Conservation (phyloP, 768 basidiomycete species). For the Mycena epipterygia region DNA sequence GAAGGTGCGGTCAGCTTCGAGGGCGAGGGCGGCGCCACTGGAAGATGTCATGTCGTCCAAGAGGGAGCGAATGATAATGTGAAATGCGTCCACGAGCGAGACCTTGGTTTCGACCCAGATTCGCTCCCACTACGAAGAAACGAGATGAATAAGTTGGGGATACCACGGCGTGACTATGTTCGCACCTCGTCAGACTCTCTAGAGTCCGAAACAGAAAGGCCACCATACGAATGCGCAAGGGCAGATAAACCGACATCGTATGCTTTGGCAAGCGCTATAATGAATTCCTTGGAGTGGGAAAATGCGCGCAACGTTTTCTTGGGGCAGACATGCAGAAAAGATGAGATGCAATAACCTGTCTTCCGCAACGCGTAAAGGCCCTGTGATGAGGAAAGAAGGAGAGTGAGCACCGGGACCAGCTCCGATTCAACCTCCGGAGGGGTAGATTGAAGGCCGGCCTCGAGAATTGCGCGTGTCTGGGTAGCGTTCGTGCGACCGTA, state of each 20-base stretch:
- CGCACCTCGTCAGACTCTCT: conserved; percentile 40
- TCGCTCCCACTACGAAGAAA: conserved; percentile 72
- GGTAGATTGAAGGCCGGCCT: conserved; percentile 51
- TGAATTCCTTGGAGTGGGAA: conserved; percentile 63
- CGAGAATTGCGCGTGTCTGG: conserved; percentile 61
- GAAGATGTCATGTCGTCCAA: conserved; percentile 61
- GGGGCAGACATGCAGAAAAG: conserved; percentile 67
- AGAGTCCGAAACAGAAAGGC: conserved; percentile 51
- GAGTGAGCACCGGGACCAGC: conserved; percentile 70
- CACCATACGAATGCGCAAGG: conserved; percentile 74
- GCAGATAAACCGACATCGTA: conserved; percentile 72
- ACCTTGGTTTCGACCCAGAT: conserved; percentile 84
- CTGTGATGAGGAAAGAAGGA: conserved; percentile 59
- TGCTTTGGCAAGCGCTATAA: conserved; percentile 67
- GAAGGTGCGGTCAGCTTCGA: conserved; percentile 67
- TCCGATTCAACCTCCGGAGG: conserved; percentile 54
- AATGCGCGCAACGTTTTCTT: conserved; percentile 65
- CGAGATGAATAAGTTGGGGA: not conserved
- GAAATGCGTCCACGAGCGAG: conserved; percentile 77
- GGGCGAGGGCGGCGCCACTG: conserved; percentile 58
- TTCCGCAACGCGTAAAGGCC: conserved; percentile 79
- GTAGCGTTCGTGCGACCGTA: conserved; percentile 62
- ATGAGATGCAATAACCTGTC: conserved; percentile 66
- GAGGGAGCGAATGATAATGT: conserved; percentile 66
- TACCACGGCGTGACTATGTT: conserved; percentile 52